Percentiles rank a stretch among this genome's conserved stretches.
phyloP scores from a whole-genome alignment of 2,329 filamentous ascomycete species.

The Penicillium aurantiogriseum region DNA sequence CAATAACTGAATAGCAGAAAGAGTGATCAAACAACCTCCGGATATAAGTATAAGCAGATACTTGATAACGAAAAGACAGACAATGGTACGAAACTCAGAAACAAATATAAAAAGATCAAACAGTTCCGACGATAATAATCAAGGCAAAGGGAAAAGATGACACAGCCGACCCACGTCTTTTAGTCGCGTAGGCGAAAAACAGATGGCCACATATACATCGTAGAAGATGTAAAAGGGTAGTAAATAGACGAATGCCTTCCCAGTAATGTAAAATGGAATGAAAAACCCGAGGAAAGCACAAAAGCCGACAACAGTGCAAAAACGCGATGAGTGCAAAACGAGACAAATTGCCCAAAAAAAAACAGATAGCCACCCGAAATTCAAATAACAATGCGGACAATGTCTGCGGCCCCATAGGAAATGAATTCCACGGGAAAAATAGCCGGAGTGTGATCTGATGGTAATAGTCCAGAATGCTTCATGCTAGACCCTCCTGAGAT shows the following conservation, averaged over 20 bases:
- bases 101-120: constrained; percentile 2
- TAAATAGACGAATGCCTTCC: constrained; percentile 24
- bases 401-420: constrained; percentile 1
- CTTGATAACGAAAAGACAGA: constrained; percentile 15
- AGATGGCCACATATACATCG: constrained; percentile 7
- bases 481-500: not conserved
- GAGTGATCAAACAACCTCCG: constrained; percentile 44
- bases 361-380: constrained; percentile 32
- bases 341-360: not conserved
- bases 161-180: constrained; percentile 25
- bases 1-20: constrained; percentile 15
- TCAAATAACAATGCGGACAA: constrained; percentile 11
- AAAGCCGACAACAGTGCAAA: constrained; percentile 5
- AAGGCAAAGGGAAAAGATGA: constrained; percentile 12
- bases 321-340: constrained; percentile 11
- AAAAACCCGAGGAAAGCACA: not conserved
- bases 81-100: constrained; percentile 9
- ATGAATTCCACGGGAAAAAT: constrained; percentile 2
- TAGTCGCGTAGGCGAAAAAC: constrained; percentile 15
- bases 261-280: constrained; percentile 15
- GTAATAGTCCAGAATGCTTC: not conserved
- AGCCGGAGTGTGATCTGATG: not conserved
- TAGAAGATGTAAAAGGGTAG: constrained; percentile 2
- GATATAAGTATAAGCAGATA: constrained; percentile 24
- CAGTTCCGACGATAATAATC: not conserved